phyloP scores from a whole-genome alignment of 257 asterid genomes.

The Solanum pimpinellifolium region DNA sequence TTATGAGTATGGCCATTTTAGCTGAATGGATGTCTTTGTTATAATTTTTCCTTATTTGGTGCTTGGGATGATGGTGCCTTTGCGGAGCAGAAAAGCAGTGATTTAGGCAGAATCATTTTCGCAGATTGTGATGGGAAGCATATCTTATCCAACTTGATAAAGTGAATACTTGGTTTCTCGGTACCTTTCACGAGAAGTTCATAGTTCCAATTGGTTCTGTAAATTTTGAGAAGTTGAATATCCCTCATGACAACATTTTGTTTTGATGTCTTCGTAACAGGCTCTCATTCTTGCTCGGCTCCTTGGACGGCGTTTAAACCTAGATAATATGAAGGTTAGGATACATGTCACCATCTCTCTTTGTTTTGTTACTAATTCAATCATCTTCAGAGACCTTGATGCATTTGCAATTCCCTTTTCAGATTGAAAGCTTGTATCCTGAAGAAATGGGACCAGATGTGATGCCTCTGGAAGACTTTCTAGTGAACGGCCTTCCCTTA shows the following conservation, averaged over 20 bases:
- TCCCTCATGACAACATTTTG: background rate
- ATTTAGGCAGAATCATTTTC: background rate
- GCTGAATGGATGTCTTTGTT: background rate
- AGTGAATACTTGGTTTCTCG: background rate
- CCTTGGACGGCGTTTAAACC: slow-evolving; percentile 60
- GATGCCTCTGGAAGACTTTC: slow-evolving; percentile 69
- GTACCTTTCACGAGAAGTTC: background rate
- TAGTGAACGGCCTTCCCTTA: slow-evolving; percentile 56
- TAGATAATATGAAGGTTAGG: slow-evolving; percentile 68
- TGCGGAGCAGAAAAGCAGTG: background rate
- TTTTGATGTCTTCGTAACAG: slow-evolving; percentile 19
- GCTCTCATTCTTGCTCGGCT: slow-evolving; percentile 91
- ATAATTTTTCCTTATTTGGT: background rate
- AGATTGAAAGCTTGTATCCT: slow-evolving; percentile 95
- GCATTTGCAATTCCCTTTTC: background rate
- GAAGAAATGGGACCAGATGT: slow-evolving; percentile 66
- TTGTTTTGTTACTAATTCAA: background rate
- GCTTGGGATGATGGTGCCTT: background rate
- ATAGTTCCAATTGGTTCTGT: background rate
- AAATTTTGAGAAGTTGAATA: background rate
- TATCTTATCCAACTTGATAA: background rate
- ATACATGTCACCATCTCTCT: background rate
- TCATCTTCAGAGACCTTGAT: background rate
- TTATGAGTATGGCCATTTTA: background rate
- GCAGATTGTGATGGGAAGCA: background rate